Evolutionary conservation across 2,329 filamentous ascomycete genomes (phyloP).

Genomic region (Lasiodiplodia gonubiensis): DNA sequence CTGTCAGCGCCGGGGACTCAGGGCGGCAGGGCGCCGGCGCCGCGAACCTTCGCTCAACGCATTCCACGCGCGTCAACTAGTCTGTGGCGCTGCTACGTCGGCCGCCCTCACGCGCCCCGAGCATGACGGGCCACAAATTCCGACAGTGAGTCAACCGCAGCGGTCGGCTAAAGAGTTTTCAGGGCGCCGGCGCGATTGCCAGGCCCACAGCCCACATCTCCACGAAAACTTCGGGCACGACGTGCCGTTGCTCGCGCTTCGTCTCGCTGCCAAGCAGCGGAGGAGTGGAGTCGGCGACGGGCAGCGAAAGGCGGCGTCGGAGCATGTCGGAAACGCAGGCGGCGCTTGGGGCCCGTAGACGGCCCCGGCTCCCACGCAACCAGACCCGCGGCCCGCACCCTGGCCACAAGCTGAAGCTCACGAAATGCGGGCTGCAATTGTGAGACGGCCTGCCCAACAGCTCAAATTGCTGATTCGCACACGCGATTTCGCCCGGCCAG

Average conservation of each 20-base stretch:
- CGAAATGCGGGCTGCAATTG: conserved; percentile 24
- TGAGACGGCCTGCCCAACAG: conserved; percentile 27
- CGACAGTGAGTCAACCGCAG: conserved; percentile 11
- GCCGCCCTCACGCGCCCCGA: not conserved
- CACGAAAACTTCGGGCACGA: conserved; percentile 23
- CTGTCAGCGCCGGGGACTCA: conserved; percentile 4
- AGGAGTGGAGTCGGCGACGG: conserved; percentile 21
- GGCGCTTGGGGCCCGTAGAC: not conserved
- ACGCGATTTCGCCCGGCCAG: conserved; percentile 22
- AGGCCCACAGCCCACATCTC: conserved; percentile 21
- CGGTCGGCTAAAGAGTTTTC: conserved; percentile 28
- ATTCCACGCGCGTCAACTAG: conserved; percentile 12
- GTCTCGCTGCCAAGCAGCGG: conserved; percentile 26
- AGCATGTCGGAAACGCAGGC: conserved; percentile 11
- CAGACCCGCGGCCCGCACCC: conserved; percentile 23
- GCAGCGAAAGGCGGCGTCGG: conserved; percentile 20
- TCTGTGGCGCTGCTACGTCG: conserved; percentile 1
- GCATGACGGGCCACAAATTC: not conserved
- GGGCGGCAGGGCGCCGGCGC: conserved; percentile 9
- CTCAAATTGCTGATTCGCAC: conserved; percentile 22
- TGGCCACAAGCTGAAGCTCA: conserved; percentile 21
- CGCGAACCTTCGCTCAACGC: conserved; percentile 19
- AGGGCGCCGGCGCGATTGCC: conserved; percentile 1
- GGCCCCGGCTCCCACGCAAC: conserved; percentile 6
- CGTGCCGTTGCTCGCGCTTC: conserved; percentile 15